phyloP scores from a whole-genome alignment of 1,284 basidiomycete genomes.

The Fomitopsis betulina region DNA sequence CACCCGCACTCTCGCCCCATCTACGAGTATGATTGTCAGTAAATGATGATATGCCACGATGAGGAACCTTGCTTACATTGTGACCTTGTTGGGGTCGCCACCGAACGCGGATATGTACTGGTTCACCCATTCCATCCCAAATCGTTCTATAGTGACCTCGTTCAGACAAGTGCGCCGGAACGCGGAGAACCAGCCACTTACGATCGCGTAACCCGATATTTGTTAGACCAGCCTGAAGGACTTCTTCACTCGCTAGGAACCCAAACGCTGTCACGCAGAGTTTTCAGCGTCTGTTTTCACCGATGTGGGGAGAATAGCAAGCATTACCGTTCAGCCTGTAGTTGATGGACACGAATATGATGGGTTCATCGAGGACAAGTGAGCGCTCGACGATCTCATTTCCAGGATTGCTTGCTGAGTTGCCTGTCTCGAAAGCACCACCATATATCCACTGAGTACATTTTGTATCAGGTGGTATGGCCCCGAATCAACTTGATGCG shows the following conservation, averaged over 20 bases:
- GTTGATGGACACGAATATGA: constrained; percentile 55
- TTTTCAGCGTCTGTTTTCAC: background rate
- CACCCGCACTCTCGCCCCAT: constrained; percentile 41
- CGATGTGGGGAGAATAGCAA: background rate
- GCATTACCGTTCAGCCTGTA: constrained; percentile 31
- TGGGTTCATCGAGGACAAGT: constrained; percentile 39
- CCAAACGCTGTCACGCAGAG: constrained; percentile 32
- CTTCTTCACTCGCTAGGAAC: constrained; percentile 47
- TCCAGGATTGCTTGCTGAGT: constrained; percentile 11
- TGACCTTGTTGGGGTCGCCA: constrained; percentile 35
- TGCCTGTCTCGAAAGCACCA: constrained; percentile 31
- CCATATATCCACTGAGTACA: constrained; percentile 47
- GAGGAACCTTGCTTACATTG: constrained; percentile 18
- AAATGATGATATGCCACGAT: no score
- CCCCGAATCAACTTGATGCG: background rate
- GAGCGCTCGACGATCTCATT: constrained; percentile 42
- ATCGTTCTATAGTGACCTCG: constrained; percentile 9
- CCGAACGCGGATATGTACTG: constrained; percentile 38
- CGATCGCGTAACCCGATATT: constrained; percentile 54
- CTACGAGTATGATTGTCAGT: constrained; percentile 11
- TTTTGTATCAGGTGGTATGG: constrained; percentile 19
- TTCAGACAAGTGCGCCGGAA: no score
- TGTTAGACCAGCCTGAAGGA: constrained; percentile 43
- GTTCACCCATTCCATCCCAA: constrained; percentile 54
- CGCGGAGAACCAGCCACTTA: constrained; percentile 23